phyloP scores from a whole-genome alignment of 805 yeast species.

The Hanseniaspora taiwanica region DNA sequence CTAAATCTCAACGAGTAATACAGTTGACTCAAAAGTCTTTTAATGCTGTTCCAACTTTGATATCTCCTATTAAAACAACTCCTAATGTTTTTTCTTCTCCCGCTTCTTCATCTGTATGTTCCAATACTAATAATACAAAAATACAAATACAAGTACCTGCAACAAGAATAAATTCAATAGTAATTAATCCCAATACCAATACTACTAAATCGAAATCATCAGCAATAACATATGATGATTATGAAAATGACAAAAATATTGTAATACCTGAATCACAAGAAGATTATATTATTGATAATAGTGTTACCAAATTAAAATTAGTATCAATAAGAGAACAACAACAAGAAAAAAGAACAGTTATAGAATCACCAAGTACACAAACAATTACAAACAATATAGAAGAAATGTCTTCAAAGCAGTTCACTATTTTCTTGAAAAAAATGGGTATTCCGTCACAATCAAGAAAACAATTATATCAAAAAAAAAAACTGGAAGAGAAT shows the following conservation, averaged over 20 bases:
- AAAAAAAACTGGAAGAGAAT: no score
- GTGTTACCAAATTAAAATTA: no score
- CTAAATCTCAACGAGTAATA: no score
- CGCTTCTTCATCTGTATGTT: no score
- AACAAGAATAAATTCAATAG: constrained; percentile 16
- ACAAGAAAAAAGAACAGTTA: no score
- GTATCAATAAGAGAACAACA: no score
- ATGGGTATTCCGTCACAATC: not conserved
- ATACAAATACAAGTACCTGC: constrained; percentile 19
- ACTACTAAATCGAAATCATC: no score
- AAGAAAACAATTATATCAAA: not conserved
- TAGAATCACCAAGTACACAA: constrained; percentile 1
- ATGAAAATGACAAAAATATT: no score
- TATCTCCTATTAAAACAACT: constrained; percentile 17
- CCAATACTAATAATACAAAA: not conserved
- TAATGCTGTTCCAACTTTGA: constrained; percentile 16
- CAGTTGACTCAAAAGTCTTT: constrained; percentile 20
- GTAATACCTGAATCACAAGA: constrained; percentile 5
- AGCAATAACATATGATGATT: no score
- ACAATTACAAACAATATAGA: no score
- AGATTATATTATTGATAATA: not conserved
- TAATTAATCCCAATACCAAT: no score
- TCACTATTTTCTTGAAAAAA: not conserved
- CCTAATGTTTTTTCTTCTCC: constrained; percentile 1
- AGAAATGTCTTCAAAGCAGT: not conserved